Evolutionary conservation across 192 early-diverging fungal species (phyloP).

Genomic region (Pilobolus umbonatus): DNA sequence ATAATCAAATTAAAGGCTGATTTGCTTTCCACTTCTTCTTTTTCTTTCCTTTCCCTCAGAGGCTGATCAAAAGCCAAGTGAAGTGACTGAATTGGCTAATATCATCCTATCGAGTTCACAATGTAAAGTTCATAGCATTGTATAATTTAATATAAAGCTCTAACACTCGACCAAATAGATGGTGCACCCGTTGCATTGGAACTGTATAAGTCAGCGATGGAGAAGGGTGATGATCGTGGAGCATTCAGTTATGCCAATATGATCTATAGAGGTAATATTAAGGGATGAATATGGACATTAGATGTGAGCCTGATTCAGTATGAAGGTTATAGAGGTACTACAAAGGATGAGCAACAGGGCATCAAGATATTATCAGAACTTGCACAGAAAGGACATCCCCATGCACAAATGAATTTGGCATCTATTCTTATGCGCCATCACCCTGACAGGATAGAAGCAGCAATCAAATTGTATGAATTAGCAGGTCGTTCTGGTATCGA

Average conservation of each 20-base stretch:
- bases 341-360: slow-evolving; percentile 32
- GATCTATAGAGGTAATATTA: slow-evolving; percentile 37
- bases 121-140: neutral
- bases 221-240: slow-evolving; percentile 36
- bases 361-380: slow-evolving; percentile 35
- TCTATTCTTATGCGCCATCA: slow-evolving; percentile 40
- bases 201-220: slow-evolving; percentile 36
- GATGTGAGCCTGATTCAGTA: neutral
- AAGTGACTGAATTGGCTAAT: slow-evolving; percentile 21
- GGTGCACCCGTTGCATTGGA: slow-evolving; percentile 37
- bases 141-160: neutral
- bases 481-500: slow-evolving; percentile 35
- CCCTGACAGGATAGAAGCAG: slow-evolving; percentile 29
- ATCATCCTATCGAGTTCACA: slow-evolving; percentile 18
- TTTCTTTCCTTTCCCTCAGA: too few species aligned
- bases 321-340: slow-evolving; percentile 30
- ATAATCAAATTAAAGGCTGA: neutral
- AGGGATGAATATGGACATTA: neutral
- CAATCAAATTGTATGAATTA: slow-evolving; percentile 40
- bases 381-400: slow-evolving; percentile 39
- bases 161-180: slow-evolving; percentile 7
- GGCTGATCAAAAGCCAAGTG: slow-evolving; percentile 6
- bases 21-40: neutral
- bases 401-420: slow-evolving; percentile 43
- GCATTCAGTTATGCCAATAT: slow-evolving; percentile 45